A percentile compares a stretch with the other conserved stretches of the same genome.
Conservation (phyloP, 106 monocot species). For the Dendrobium nobile region DNA sequence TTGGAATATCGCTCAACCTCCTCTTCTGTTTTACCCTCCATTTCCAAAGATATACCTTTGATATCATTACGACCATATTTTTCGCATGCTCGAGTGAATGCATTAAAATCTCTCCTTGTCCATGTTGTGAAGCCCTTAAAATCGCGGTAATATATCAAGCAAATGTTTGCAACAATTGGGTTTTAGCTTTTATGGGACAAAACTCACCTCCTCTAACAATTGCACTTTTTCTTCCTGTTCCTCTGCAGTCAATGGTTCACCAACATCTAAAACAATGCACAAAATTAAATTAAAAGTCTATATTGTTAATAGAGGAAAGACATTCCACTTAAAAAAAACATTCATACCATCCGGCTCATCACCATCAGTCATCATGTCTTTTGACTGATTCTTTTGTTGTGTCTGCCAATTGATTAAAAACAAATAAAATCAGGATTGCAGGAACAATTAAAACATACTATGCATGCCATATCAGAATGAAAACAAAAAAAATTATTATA, state of each 20-base stretch:
- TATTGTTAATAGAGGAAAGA: neutral
- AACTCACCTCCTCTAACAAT: constrained; percentile 53
- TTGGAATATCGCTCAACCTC: constrained; percentile 77
- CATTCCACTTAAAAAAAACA: neutral
- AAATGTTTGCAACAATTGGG: neutral
- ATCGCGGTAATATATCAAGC: neutral
- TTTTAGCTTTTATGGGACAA: neutral
- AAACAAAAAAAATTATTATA: neutral
- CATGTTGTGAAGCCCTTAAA: constrained; percentile 70
- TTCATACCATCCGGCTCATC: constrained; percentile 37
- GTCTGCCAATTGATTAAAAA: constrained; percentile 11
- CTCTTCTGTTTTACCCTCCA: constrained; percentile 67
- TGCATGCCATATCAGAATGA: neutral
- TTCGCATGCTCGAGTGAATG: constrained; percentile 77
- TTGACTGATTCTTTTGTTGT: constrained; percentile 29
- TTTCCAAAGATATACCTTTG: constrained; percentile 63
- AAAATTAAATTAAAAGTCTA: neutral
- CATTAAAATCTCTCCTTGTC: constrained; percentile 72
- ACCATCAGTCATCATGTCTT: constrained; percentile 31
- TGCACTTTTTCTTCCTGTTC: constrained; percentile 67
- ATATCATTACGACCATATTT: constrained; percentile 78
- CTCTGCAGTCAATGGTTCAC: constrained; percentile 51
- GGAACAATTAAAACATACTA: neutral
- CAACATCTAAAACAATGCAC: constrained; percentile 30
- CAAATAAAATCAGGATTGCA: neutral